Base-by-base conservation (phyloP, 768 basidiomycete genomes). In the Nevesoporus exiguus region DNA sequence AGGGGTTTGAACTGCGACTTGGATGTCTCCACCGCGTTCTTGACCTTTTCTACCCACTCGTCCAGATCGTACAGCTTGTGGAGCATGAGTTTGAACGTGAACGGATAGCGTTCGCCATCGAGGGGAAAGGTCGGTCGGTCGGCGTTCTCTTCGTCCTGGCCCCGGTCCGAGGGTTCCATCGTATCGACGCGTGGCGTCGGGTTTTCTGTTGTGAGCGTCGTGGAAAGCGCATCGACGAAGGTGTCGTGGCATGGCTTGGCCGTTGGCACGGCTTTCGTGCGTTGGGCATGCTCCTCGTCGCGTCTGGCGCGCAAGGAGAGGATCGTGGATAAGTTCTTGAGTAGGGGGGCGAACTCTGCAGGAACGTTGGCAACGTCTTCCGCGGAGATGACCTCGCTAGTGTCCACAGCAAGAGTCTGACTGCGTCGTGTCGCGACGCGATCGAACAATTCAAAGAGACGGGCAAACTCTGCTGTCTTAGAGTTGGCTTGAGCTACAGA, bases 1-100 rank as follows among this genome's bases (percentile, higher is more conserved):
- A 86, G 62, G 2, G 84, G 77, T 65, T 80, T 83, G 69, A 78
- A 86, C 53, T 80, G 77, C 36, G 71, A 74, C 66, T 78, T 77
- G 40, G 83, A 84, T 51, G 66, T 71, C 62, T 80, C 76, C 63
- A 85, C 61, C 21, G 78, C 74, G 22, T 75, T 75, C 63, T 77
- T 79, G 49, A 84, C 78, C 65, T 79, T 82, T 58, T 73, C 71
- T 1, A 70, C 74, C 81, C 83, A 86, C 50, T 84, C 83, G 21
- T 81, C 80, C 49, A 79, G 45, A 22, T 78, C 74, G 66, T 86
- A 86, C 11, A 86, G 72, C 64, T 83, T 80, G 71, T 86, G 82
- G 52, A 85, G 66, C 82, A 84, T 86, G 61, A 82, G 73, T 61
- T 79, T 81, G 74, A 86, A 86, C 31, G 80, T 85, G 70, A 86